These are phyloP conservation scores for Dactylis glomerata DNA, from an alignment of 176 grass and related monocot genomes.

Conservation along the genomic window DNA sequence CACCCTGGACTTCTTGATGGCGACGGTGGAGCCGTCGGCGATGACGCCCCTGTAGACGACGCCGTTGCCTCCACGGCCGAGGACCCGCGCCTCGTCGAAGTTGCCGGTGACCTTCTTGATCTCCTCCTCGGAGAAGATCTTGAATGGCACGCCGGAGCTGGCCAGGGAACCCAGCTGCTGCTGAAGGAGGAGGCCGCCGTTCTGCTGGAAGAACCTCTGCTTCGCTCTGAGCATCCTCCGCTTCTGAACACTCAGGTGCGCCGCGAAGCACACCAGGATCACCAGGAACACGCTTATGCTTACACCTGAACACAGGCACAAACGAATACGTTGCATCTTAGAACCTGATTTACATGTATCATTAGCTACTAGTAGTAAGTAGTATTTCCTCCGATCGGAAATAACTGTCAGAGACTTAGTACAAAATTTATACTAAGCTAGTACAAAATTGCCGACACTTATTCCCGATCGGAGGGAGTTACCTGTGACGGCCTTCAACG, in stretches of 20 bases:
- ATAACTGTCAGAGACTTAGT: too few relatives aligned
- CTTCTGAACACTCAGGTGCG: conserved; percentile 47
- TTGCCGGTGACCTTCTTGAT: conserved; percentile 32
- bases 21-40: background rate
- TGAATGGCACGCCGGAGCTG: conserved; percentile 20
- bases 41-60: conserved; percentile 43
- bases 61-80: conserved; percentile 40
- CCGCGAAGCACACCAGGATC: conserved; percentile 12
- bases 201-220: conserved; percentile 59
- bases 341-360: background rate
- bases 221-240: conserved; percentile 45
- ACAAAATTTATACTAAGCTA: too few relatives aligned
- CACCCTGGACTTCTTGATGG: conserved; percentile 52
- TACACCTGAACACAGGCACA: conserved; percentile 30
- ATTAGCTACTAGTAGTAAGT: too few relatives aligned
- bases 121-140: conserved; percentile 42
- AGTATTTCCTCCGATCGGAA: too few relatives aligned
- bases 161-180: conserved; percentile 38
- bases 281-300: conserved; percentile 40
- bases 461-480: too few relatives aligned
- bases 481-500: conserved; percentile 57
- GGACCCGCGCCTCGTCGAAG: conserved; percentile 14
- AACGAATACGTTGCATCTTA: background rate
- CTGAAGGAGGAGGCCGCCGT: conserved; percentile 54
- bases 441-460: too few relatives aligned